Base-by-base conservation (phyloP, 768 basidiomycete species). In the Lactarius sp. region DNA sequence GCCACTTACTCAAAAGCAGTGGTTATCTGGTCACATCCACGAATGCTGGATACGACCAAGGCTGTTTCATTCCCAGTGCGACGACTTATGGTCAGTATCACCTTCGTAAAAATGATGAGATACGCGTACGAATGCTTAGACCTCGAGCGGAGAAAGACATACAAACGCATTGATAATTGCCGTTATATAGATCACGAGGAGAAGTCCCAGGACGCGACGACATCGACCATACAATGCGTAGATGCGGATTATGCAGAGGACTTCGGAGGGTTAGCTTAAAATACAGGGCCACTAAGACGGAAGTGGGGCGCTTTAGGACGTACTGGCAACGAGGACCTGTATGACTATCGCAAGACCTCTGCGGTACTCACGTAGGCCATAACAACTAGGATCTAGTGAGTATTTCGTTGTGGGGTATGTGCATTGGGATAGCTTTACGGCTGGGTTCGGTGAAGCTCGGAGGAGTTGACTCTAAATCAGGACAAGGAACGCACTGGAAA, bases 211-310 rank as follows among this genome's bases (percentile, higher is more conserved):
- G 20, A 60, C 18, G 7, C 33, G 53, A 31, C 33, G 63, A 50
- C 58, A 60, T 44, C 47, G 37, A 7, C 47, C 52, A 18, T 51
- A 64, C 12, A 64, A 31, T 4, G 53, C 63, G 13, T 64, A 37
- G 37, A 64, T 53, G 34, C 63, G 63, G 22, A 60, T 16, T 4
- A 60, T 1, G 22, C 47, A 51, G 9, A 64, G 58, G 6, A 2
- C 63, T 64, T 3, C 8, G 20, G 12, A 27, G n/a, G 34, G 12
- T 10, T 3, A 14, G 3, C 27, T 27, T n/a, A 10, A 37, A 18
- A 46, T 18, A 36, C 27, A 42, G 37, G 46, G 22, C 6, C 13
- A 27, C 12, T 12, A 8, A 27, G 22, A 5, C 14, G 16, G 20
- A 9, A 8, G 14, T 12, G 10, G 12, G 41, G 6, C 10, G 12